Percentiles rank a stretch among this genome's conserved stretches.
phyloP scores from a whole-genome alignment of 1,284 basidiomycete genomes.

The Sporisorium graminicola region DNA sequence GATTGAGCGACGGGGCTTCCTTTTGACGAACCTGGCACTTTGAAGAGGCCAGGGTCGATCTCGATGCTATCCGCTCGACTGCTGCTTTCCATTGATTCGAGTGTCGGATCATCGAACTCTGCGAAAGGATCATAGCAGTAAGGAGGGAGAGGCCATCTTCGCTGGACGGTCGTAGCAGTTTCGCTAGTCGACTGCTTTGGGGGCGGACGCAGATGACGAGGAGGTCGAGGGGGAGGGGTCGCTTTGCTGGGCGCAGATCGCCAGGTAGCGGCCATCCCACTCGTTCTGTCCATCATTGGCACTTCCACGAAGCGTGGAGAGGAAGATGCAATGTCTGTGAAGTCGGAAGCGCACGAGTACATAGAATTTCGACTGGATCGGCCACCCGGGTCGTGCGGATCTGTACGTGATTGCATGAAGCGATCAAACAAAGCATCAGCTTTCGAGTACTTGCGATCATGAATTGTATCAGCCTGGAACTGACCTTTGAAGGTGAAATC shows the following conservation, averaged over 20 bases:
- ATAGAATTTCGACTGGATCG: not conserved
- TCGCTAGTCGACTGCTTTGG: not conserved
- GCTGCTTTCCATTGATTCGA: not conserved
- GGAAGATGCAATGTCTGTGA: not conserved
- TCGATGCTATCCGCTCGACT: constrained; percentile 30
- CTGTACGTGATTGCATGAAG: not conserved
- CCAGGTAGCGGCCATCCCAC: not conserved
- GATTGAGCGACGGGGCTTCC: not conserved
- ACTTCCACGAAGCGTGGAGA: not conserved
- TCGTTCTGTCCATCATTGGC: not conserved
- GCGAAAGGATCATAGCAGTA: constrained; percentile 24
- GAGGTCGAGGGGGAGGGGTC: constrained; percentile 13
- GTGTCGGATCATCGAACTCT: not conserved
- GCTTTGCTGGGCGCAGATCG: not conserved
- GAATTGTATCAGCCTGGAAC: not conserved
- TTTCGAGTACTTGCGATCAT: not conserved
- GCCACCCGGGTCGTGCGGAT: not conserved
- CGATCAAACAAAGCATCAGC: not conserved
- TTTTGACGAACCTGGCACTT: not conserved
- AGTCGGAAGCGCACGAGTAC: not conserved
- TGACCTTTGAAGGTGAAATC: not conserved
- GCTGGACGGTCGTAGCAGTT: not conserved
- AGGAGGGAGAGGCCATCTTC: not conserved
- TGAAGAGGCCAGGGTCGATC: constrained; percentile 12
- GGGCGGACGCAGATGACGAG: constrained; percentile 4